Percentiles rank a stretch among this genome's conserved stretches.
These are phyloP conservation scores for Leishmania mexicana DNA, from an alignment of 208 protist species.

Conservation along the genomic window DNA sequence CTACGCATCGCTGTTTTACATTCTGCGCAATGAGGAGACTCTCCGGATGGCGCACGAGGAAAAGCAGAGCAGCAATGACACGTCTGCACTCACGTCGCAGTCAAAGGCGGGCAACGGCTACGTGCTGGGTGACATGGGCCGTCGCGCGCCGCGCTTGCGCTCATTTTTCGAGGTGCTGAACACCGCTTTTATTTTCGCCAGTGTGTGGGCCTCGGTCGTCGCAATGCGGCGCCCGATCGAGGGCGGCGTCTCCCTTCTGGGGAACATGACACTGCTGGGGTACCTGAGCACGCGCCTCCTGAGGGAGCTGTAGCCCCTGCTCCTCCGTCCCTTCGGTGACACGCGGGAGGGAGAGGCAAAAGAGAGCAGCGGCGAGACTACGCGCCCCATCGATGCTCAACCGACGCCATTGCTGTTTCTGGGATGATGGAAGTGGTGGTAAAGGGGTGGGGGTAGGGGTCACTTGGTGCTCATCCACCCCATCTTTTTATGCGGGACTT, in stretches of 20 bases:
- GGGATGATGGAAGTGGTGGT: neutral
- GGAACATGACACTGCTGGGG: slow-evolving; percentile 42
- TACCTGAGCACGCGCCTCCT: slow-evolving; percentile 37
- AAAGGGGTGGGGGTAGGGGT: neutral
- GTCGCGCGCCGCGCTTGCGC: slow-evolving; percentile 26
- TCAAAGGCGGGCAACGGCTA: slow-evolving; percentile 22
- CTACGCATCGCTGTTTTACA: slow-evolving; percentile 46
- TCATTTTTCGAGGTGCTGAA: neutral
- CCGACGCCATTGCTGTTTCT: neutral
- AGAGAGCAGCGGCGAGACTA: neutral
- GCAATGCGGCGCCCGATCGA: slow-evolving; percentile 65
- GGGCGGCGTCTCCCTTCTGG: slow-evolving; percentile 39
- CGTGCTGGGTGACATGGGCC: slow-evolving; percentile 44
- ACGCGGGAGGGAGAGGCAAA: neutral
- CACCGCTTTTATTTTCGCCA: slow-evolving; percentile 21
- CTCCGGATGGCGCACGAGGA: slow-evolving; percentile 3
- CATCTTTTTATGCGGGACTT: neutral
- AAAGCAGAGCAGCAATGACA: slow-evolving; percentile 8
- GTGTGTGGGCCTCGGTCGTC: slow-evolving; percentile 49
- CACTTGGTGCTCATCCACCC: neutral
- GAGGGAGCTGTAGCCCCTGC: slow-evolving; percentile 17
- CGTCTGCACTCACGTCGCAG: slow-evolving; percentile 8
- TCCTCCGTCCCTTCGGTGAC: neutral
- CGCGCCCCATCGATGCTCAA: neutral
- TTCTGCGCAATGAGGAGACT: slow-evolving; percentile 33